Evolutionary conservation across 805 yeast genomes (phyloP).

Genomic region (Sugiyamaella chiloensis): DNA sequence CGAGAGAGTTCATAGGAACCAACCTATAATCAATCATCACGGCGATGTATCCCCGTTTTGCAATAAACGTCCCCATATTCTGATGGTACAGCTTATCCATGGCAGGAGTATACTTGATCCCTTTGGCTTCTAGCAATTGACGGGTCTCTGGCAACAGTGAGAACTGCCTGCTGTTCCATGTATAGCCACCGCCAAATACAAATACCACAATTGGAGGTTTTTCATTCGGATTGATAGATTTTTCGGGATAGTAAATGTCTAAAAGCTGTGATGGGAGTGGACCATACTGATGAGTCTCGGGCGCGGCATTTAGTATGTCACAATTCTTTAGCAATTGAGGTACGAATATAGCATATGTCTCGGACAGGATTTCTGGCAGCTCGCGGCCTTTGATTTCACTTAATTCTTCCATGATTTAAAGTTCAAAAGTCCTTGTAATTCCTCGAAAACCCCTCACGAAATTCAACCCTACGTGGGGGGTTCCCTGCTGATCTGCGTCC

Average conservation of each 20-base stretch:
- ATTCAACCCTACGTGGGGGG: background rate
- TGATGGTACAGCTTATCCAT: conserved; percentile 1
- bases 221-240: background rate
- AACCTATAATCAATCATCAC: conserved; percentile 1
- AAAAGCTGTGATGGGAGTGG: background rate
- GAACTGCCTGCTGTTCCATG: background rate
- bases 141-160: background rate
- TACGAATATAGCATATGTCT: conserved; percentile 1
- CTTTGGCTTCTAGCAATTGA: background rate
- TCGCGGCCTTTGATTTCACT: background rate
- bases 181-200: conserved; percentile 1
- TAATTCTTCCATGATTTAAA: background rate
- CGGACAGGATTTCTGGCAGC: background rate
- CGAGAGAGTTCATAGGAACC: background rate
- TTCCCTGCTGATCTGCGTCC: background rate
- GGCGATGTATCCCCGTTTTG: background rate
- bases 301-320: background rate
- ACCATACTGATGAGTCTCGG: conserved; percentile 3
- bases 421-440: background rate
- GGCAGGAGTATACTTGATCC: background rate
- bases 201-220: background rate
- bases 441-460: background rate
- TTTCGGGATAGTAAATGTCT: background rate
- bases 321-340: background rate
- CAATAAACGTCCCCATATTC: conserved; percentile 3